phyloP scores from a whole-genome alignment of 2,329 filamentous ascomycete species.

The Geosmithia putterillii region DNA sequence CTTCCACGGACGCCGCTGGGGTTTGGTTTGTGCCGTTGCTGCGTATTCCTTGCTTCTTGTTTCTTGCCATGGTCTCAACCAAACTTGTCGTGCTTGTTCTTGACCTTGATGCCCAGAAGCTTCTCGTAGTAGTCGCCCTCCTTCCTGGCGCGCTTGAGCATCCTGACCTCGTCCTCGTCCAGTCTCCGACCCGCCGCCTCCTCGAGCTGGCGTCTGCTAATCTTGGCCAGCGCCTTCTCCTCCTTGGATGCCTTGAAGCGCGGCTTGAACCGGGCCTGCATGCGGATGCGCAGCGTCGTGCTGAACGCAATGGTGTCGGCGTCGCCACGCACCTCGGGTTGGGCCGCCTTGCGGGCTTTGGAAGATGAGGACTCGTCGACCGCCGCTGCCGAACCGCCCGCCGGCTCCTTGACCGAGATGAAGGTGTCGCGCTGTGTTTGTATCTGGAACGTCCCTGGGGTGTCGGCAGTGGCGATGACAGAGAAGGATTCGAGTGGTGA shows the following conservation, averaged over 20 bases:
- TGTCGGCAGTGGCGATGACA: conserved; percentile 50
- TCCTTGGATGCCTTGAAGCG: conserved; percentile 67
- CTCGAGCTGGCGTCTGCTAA: conserved; percentile 77
- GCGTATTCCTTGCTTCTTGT: too few species aligned
- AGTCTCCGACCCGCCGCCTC: conserved; percentile 63
- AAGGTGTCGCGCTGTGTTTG: conserved; percentile 64
- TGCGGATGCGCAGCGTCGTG: conserved; percentile 69
- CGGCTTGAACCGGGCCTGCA: conserved; percentile 94
- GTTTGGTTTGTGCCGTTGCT: too few species aligned
- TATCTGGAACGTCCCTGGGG: conserved; percentile 60
- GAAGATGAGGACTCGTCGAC: conserved; percentile 20
- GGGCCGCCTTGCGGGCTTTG: background rate
- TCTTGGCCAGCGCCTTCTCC: conserved; percentile 72
- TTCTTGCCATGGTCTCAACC: conserved; percentile 10
- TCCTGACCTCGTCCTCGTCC: conserved; percentile 76
- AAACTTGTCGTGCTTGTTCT: conserved; percentile 86
- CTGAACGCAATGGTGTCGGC: conserved; percentile 53
- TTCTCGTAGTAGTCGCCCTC: conserved; percentile 87
- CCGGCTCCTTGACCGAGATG: conserved; percentile 43
- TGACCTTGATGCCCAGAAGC: conserved; percentile 76
- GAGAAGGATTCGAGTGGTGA: conserved; percentile 73
- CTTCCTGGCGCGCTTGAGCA: conserved; percentile 67
- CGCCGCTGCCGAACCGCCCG: background rate
- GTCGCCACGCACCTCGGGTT: conserved; percentile 63
- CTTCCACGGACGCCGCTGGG: too few species aligned